Conservation (phyloP, 805 yeast species). For the Starmerella powellii region DNA sequence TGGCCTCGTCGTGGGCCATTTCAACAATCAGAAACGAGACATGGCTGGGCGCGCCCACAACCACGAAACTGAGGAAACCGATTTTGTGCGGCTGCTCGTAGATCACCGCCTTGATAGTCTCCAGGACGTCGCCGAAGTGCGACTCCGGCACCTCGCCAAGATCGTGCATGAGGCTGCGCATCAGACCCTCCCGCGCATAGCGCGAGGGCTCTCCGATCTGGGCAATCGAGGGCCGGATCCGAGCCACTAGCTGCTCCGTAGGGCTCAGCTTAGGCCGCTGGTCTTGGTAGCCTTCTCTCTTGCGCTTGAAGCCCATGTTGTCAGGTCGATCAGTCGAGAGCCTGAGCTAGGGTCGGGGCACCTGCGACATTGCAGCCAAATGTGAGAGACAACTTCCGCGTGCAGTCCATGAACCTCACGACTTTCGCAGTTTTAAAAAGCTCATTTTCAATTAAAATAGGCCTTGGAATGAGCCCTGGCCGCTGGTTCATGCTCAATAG, state of each 20-base stretch:
- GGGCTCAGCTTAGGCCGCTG: conserved; percentile 18
- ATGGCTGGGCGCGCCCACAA: conserved; percentile 24
- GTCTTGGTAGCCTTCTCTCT: conserved; percentile 14
- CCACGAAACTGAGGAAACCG: conserved; percentile 53
- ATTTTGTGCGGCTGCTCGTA: conserved; percentile 88
- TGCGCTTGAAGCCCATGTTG: conserved; percentile 17
- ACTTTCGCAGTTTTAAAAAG: too few species aligned
- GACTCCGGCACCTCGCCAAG: conserved; percentile 44
- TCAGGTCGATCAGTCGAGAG: neutral
- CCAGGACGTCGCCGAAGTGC: conserved; percentile 47
- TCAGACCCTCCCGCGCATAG: conserved; percentile 19
- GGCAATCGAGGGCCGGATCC: conserved; percentile 34
- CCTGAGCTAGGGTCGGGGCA: neutral
- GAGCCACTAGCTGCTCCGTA: conserved; percentile 8
- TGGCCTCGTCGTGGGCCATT: conserved; percentile 52
- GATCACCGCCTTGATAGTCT: conserved; percentile 55
- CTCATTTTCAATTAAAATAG: too few species aligned
- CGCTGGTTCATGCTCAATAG: too few species aligned
- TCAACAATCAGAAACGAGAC: conserved; percentile 62
- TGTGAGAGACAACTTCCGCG: too few species aligned
- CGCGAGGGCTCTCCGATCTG: conserved; percentile 49
- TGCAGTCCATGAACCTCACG: too few species aligned
- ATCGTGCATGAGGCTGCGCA: conserved; percentile 31
- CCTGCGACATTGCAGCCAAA: too few species aligned
- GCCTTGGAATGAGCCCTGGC: too few species aligned